phyloP scores from a whole-genome alignment of 2,329 filamentous ascomycete genomes.

The Trichoderma guizhouense region DNA sequence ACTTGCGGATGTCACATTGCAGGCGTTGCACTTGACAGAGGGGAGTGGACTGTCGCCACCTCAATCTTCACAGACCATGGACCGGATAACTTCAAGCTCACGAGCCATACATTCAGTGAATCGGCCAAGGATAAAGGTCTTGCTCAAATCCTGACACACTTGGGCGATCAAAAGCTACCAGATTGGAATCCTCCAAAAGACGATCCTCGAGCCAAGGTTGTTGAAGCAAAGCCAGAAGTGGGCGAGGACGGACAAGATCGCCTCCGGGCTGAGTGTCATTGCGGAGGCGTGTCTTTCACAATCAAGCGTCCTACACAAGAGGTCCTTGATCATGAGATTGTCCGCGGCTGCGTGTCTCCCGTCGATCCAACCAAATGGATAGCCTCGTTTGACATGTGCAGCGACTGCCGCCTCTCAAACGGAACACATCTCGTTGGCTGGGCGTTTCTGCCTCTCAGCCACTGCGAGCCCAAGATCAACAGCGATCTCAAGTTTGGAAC shows the following conservation, averaged over 20 bases:
- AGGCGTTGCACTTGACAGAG: slow-evolving; percentile 31
- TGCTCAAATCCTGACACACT: slow-evolving; percentile 33
- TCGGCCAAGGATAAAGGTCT: slow-evolving; percentile 38
- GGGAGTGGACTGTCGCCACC: slow-evolving; percentile 38
- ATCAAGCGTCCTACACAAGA: slow-evolving; percentile 38
- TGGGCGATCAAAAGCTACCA: slow-evolving; percentile 30
- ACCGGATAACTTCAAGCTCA: slow-evolving; percentile 34
- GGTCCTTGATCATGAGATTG: slow-evolving; percentile 29
- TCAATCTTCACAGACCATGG: slow-evolving; percentile 40
- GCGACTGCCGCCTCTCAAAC: slow-evolving; percentile 43
- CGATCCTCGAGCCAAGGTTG: slow-evolving; percentile 26
- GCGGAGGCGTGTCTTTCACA: slow-evolving; percentile 46
- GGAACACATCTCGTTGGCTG: slow-evolving; percentile 43
- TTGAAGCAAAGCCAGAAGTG: slow-evolving; percentile 30
- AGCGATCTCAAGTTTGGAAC: slow-evolving; percentile 41
- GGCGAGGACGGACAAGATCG: slow-evolving; percentile 37
- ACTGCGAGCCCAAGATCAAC: slow-evolving; percentile 37
- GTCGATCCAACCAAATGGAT: slow-evolving; percentile 41
- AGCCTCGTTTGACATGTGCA: slow-evolving; percentile 40
- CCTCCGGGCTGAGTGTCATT: slow-evolving; percentile 44
- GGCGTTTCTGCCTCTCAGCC: slow-evolving; percentile 39
- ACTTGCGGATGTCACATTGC: slow-evolving; percentile 47
- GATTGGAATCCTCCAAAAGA: slow-evolving; percentile 37
- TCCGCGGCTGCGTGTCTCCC: slow-evolving; percentile 36
- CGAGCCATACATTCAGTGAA: slow-evolving; percentile 36